Percentiles rank a stretch among this genome's conserved stretches.
phyloP scores from a whole-genome alignment of 2,329 filamentous ascomycete species.

The Colletotrichum sidae region DNA sequence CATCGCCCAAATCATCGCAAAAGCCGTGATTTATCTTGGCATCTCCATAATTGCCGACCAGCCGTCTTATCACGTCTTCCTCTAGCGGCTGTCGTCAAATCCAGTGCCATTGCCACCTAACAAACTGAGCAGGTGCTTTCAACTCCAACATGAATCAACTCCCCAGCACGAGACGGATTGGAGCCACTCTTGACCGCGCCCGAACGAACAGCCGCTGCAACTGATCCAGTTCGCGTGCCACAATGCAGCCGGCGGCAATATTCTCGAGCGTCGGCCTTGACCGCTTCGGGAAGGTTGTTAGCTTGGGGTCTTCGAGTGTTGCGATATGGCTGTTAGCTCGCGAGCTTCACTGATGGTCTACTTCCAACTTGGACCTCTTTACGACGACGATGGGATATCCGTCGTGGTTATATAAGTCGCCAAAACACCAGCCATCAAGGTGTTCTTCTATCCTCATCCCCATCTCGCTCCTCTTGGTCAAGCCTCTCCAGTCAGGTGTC shows the following conservation, averaged over 20 bases:
- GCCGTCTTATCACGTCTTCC: constrained; percentile 24
- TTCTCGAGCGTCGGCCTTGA: constrained; percentile 5
- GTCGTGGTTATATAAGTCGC: constrained; percentile 24
- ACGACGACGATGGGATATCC: background rate
- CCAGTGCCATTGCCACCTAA: constrained; percentile 5
- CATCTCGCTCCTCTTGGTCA: constrained; percentile 21
- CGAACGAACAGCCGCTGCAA: background rate
- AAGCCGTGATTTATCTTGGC: constrained; percentile 35
- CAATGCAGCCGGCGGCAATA: background rate
- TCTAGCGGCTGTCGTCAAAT: constrained; percentile 23
- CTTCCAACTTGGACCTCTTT: no score
- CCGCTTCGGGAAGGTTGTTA: constrained; percentile 33
- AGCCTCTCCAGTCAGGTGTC: constrained; percentile 23
- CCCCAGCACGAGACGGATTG: constrained; percentile 7
- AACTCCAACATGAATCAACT: background rate
- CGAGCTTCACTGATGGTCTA: background rate
- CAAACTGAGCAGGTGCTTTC: constrained; percentile 20
- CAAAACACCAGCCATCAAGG: constrained; percentile 27
- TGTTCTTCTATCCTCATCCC: constrained; percentile 7
- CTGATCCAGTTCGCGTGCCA: constrained; percentile 19
- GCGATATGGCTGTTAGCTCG: constrained; percentile 1
- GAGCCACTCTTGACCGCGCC: constrained; percentile 4
- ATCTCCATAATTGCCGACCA: constrained; percentile 7
- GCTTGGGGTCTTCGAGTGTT: background rate
- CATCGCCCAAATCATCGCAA: constrained; percentile 25